phyloP scores from a whole-genome alignment of 192 early-diverging fungal genomes.

The Dispira simplex region DNA sequence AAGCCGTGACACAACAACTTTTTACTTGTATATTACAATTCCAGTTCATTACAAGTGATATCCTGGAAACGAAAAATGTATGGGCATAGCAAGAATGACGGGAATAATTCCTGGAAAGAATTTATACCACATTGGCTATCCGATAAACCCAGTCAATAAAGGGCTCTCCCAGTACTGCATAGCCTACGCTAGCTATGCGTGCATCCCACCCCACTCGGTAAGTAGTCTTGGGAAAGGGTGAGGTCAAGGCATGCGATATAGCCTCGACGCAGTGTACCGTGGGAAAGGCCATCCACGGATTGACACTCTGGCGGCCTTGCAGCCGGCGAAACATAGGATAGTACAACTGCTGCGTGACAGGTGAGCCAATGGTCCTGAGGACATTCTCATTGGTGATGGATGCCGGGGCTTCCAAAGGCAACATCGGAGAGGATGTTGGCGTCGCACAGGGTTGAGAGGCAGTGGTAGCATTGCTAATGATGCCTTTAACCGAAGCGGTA shows the following conservation, averaged over 20 bases:
- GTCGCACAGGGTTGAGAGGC: neutral
- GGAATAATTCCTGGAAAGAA: no score
- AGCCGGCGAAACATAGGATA: conserved; percentile 2
- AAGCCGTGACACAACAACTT: no score
- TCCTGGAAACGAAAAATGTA: no score
- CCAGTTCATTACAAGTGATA: no score
- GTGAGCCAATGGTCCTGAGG: no score
- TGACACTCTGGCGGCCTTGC: neutral
- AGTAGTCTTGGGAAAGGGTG: conserved; percentile 28
- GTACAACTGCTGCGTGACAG: neutral
- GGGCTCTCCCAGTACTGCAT: conserved; percentile 24
- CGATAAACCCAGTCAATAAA: conserved; percentile 31
- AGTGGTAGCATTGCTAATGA: neutral
- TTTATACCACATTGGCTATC: neutral
- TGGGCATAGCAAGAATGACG: no score
- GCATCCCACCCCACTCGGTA: conserved; percentile 34
- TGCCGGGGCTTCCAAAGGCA: neutral
- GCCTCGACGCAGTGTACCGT: conserved; percentile 27
- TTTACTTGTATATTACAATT: no score
- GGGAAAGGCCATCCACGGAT: conserved; percentile 14
- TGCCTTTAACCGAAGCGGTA: neutral
- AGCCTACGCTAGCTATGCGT: conserved; percentile 24
- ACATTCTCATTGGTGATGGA: no score
- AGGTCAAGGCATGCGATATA: conserved; percentile 25
- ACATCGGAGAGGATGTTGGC: neutral